These are phyloP conservation scores for Dictyostelium brefeldianum DNA, from an alignment of 78 protist species.

Conservation along the genomic window DNA sequence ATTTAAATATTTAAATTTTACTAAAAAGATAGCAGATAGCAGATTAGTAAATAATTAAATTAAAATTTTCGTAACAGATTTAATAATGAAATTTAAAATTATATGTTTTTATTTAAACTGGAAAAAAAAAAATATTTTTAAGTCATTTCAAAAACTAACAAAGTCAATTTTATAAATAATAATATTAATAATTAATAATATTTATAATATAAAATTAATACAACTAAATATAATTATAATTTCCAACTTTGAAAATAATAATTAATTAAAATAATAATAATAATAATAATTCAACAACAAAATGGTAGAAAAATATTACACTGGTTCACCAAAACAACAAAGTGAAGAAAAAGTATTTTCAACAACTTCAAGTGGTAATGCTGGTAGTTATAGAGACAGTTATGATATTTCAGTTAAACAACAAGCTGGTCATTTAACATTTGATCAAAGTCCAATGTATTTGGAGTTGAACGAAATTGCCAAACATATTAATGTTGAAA, in stretches of 20 bases:
- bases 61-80: too few relatives aligned
- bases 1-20: too few relatives aligned
- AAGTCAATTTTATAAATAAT: not conserved
- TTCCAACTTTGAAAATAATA: not conserved
- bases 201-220: constrained; percentile 1
- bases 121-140: not conserved
- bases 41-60: too few relatives aligned
- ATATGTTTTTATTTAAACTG: too few relatives aligned
- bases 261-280: not conserved
- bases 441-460: constrained; percentile 23
- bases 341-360: not conserved
- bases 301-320: constrained; percentile 26
- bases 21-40: too few relatives aligned
- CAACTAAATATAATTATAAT: not conserved
- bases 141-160: not conserved
- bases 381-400: not conserved
- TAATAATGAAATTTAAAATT: too few relatives aligned
- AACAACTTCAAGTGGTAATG: not conserved
- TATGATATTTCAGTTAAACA: constrained; percentile 56
- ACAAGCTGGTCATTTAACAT: constrained; percentile 47
- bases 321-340: constrained; percentile 24
- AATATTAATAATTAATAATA: too few relatives aligned
- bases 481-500: constrained; percentile 34
- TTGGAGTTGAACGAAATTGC: constrained; percentile 22
- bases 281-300: too few relatives aligned